These are phyloP conservation scores for Murraya paniculata DNA, from an alignment of 345 rosid genomes.

Conservation along the genomic window DNA sequence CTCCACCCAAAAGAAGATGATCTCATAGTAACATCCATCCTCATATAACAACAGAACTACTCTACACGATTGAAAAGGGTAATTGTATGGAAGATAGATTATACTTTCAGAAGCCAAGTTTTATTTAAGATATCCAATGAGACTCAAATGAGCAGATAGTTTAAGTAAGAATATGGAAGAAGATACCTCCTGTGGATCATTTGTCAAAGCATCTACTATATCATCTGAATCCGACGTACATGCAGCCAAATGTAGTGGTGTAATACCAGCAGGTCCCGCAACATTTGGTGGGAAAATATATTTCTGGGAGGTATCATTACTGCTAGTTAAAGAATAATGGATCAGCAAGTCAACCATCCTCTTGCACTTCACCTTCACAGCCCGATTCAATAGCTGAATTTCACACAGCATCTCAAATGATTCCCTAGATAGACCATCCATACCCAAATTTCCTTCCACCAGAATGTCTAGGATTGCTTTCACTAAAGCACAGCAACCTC, in stretches of 20 bases:
- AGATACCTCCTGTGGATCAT: slow-evolving; percentile 80
- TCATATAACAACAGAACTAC: not conserved
- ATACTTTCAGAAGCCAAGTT: not conserved
- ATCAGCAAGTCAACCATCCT: slow-evolving; percentile 69
- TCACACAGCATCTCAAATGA: slow-evolving; percentile 52
- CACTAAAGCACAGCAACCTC: slow-evolving; percentile 63
- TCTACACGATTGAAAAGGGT: not conserved
- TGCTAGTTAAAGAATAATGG: slow-evolving; percentile 33
- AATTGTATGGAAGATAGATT: not conserved
- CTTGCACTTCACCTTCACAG: slow-evolving; percentile 66
- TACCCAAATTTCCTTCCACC: slow-evolving; percentile 46
- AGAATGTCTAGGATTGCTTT: slow-evolving; percentile 59
- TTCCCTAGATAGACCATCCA: slow-evolving; percentile 44
- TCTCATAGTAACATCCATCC: not conserved
- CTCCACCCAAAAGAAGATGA: not conserved
- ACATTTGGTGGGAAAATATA: slow-evolving; percentile 64
- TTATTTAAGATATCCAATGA: not conserved
- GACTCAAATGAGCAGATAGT: not conserved
- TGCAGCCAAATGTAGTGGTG: slow-evolving; percentile 90
- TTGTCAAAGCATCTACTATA: slow-evolving; percentile 69
- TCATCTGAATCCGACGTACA: slow-evolving; percentile 60
- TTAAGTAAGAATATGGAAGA: not conserved
- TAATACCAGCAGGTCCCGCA: slow-evolving; percentile 70
- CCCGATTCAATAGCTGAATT: slow-evolving; percentile 69
- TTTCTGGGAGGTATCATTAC: slow-evolving; percentile 24